A percentile compares a stretch with the other conserved stretches of the same genome.
Evolutionary conservation across 495 filamentous ascomycete genomes (phyloP).

Genomic region (Daldinia caldariorum): DNA sequence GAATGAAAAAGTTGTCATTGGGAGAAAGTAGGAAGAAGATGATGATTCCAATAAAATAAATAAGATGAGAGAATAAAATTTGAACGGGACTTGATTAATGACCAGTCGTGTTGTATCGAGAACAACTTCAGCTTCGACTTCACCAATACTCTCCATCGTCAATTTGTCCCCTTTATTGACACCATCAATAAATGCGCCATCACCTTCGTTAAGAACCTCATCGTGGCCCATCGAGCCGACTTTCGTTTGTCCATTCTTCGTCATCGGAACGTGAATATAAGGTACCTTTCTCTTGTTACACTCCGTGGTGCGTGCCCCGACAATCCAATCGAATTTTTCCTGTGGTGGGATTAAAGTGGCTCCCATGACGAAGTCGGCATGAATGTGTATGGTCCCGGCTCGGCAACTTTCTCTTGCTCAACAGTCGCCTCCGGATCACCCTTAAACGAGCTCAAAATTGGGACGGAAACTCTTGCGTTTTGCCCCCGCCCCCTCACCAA

Average conservation of each 20-base stretch:
- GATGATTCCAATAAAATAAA: too few relatives aligned
- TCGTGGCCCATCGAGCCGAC: conserved; percentile 71
- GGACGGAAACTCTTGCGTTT: conserved; percentile 74
- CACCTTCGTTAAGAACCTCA: conserved; percentile 73
- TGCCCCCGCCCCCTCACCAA: conserved; percentile 68
- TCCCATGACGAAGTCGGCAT: conserved; percentile 82
- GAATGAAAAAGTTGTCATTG: not conserved
- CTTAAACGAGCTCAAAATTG: conserved; percentile 75
- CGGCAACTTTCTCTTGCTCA: conserved; percentile 67
- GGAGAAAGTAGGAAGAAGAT: not conserved
- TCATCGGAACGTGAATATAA: conserved; percentile 82
- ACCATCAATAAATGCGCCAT: conserved; percentile 74
- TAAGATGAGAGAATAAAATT: too few relatives aligned
- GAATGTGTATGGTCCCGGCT: conserved; percentile 76
- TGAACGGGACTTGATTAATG: too few relatives aligned
- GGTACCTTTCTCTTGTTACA: conserved; percentile 70
- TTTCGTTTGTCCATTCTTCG: conserved; percentile 73
- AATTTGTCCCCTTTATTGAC: conserved; percentile 67
- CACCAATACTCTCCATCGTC: conserved; percentile 69
- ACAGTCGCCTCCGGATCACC: conserved; percentile 66
- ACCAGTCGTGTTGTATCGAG: conserved; percentile 63
- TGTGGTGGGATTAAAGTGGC: conserved; percentile 70
- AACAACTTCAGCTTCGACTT: conserved; percentile 73
- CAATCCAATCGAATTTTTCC: conserved; percentile 67
- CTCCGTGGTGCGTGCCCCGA: conserved; percentile 64